These are phyloP conservation scores for Macrolepiota fuliginosa DNA, from an alignment of 768 basidiomycete species.

Conservation along the genomic window DNA sequence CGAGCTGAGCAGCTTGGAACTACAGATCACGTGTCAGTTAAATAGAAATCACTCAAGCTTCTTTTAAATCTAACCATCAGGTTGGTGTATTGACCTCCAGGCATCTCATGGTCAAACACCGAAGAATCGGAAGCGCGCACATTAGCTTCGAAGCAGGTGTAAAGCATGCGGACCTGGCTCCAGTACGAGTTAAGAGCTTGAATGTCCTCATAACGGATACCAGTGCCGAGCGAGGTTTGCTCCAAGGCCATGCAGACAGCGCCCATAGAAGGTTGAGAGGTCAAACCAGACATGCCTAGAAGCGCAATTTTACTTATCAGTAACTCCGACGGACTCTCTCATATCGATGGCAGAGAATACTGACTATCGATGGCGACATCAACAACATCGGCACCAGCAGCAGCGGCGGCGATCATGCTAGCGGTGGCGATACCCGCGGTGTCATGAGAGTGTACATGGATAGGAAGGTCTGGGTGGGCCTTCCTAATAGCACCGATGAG, in stretches of 20 bases:
- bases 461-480: conserved; percentile 96
- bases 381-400: conserved; percentile 97
- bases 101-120: conserved; percentile 99
- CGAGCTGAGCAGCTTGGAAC: conserved; percentile 99
- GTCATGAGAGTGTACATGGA: conserved; percentile 99
- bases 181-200: conserved; percentile 97
- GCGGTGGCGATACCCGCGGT: conserved; percentile 97
- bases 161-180: conserved; percentile 95
- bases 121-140: conserved; percentile 96
- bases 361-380: conserved; percentile 98
- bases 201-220: conserved; percentile 95
- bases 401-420: conserved; percentile 95
- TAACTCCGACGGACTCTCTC: neutral
- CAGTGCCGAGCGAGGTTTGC: conserved; percentile 90
- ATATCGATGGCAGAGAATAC: conserved; percentile 25
- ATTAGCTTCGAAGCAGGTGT: conserved; percentile 97
- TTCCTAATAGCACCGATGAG: conserved; percentile 93
- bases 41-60: conserved; percentile 17
- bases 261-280: conserved; percentile 99
- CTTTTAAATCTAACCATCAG: conserved; percentile 65
- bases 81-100: conserved; percentile 94
- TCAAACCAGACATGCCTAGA: conserved; percentile 95
- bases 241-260: conserved; percentile 94
- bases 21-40: conserved; percentile 30
- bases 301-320: conserved; percentile 18